Conservation (phyloP, 163 green algal species). For the Scenedesmus sp. region DNA sequence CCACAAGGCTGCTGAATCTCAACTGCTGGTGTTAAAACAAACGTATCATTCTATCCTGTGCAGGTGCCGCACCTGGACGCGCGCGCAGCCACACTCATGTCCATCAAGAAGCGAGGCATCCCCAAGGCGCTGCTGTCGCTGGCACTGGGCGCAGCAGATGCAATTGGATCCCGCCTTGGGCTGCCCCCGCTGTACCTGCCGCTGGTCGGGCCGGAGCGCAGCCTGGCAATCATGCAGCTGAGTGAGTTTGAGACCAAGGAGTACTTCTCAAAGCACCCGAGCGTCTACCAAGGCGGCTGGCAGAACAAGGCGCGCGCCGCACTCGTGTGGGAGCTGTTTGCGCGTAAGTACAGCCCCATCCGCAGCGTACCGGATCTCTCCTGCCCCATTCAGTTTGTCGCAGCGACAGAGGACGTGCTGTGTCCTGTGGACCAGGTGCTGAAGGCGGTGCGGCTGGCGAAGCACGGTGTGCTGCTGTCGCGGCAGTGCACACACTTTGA, state of each 20-base stretch:
- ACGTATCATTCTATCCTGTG: background rate
- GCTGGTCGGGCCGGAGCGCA: conserved; percentile 45
- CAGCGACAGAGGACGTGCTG: conserved; percentile 49
- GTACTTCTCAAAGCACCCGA: conserved; percentile 64
- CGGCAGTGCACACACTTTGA: conserved; percentile 55
- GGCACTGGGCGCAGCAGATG: conserved; percentile 21
- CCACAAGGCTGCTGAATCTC: background rate
- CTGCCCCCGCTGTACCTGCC: conserved; percentile 53
- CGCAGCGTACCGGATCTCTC: conserved; percentile 23
- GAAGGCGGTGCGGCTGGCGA: background rate
- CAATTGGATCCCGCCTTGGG: background rate
- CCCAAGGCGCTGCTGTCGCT: conserved; percentile 25
- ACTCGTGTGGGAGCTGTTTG: conserved; percentile 32
- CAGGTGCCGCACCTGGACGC: conserved; percentile 53
- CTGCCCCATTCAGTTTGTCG: conserved; percentile 56
- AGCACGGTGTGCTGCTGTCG: conserved; percentile 23
- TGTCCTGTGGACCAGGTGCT: conserved; percentile 51
- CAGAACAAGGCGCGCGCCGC: conserved; percentile 42
- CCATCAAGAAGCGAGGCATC: conserved; percentile 44
- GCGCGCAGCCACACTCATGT: conserved; percentile 37
- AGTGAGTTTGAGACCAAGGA: conserved; percentile 51
- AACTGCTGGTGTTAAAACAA: background rate
- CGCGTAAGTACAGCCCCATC: conserved; percentile 55
- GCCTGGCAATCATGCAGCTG: conserved; percentile 70
- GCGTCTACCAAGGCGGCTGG: conserved; percentile 54